These are phyloP conservation scores for Lecanicillium sp. DNA, from an alignment of 2,329 filamentous ascomycete species.

Conservation along the genomic window DNA sequence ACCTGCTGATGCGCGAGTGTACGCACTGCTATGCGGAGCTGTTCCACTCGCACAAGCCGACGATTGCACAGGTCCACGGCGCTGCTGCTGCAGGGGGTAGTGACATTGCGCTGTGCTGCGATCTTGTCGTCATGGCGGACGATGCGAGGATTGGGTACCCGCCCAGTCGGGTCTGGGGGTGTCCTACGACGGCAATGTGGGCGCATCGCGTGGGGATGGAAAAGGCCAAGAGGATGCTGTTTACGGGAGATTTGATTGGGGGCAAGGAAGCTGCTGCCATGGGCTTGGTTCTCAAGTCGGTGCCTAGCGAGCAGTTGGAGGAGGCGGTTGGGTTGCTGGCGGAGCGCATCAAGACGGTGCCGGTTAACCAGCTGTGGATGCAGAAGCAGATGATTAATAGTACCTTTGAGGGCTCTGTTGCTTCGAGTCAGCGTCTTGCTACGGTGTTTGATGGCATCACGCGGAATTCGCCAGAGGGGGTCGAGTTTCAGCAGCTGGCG, in stretches of 20 bases:
- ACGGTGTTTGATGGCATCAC: slow-evolving; percentile 12
- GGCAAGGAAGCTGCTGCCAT: slow-evolving; percentile 10
- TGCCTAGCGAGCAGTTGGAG: slow-evolving; percentile 9
- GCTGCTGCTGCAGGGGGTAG: slow-evolving; percentile 10
- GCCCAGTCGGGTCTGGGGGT: slow-evolving; percentile 9
- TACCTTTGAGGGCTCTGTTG: slow-evolving; percentile 8
- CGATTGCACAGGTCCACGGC: slow-evolving; percentile 12
- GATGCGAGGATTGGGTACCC: slow-evolving; percentile 11
- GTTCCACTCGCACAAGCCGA: slow-evolving; percentile 11
- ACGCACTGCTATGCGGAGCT: slow-evolving; percentile 10
- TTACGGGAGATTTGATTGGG: slow-evolving; percentile 10
- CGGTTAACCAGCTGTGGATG: slow-evolving; percentile 11
- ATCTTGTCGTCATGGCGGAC: slow-evolving; percentile 11
- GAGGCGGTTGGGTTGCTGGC: slow-evolving; percentile 6
- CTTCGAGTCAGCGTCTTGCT: slow-evolving; percentile 8
- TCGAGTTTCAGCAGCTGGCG: slow-evolving; percentile 8
- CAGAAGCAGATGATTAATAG: slow-evolving; percentile 11
- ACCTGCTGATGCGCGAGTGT: slow-evolving; percentile 8
- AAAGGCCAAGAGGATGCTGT: slow-evolving; percentile 10
- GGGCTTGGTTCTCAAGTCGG: slow-evolving; percentile 11
- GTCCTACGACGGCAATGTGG: slow-evolving; percentile 12
- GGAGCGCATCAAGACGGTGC: slow-evolving; percentile 10
- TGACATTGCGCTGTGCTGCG: slow-evolving; percentile 11
- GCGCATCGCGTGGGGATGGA: slow-evolving; percentile 9
- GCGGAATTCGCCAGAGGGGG: slow-evolving; percentile 10